Conservation (phyloP, 2,329 filamentous ascomycete genomes). For the Nemania sp. region DNA sequence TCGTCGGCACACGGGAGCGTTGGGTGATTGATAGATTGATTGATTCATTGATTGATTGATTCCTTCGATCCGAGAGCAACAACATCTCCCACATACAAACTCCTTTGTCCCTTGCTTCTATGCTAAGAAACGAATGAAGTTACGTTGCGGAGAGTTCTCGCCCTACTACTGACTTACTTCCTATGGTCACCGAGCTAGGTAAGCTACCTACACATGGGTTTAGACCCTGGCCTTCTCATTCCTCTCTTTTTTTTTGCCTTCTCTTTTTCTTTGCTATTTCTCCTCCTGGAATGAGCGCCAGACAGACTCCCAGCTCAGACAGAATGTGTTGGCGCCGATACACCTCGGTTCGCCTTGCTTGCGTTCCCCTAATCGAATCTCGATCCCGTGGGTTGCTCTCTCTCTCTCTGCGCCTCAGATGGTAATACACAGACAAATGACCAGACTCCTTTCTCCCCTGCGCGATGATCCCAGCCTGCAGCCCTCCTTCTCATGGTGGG, state of each 20-base stretch:
- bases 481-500: not conserved
- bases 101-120: slow-evolving; percentile 6
- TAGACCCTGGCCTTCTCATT: not conserved
- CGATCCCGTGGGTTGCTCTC: not conserved
- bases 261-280: not conserved
- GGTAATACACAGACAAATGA: not conserved
- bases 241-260: too few relatives aligned
- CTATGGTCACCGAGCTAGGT: slow-evolving; percentile 7
- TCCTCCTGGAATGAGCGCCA: slow-evolving; percentile 4
- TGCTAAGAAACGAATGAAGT: slow-evolving; percentile 15
- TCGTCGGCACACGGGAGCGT: slow-evolving; percentile 19
- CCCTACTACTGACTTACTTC: not conserved
- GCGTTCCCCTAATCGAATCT: not conserved
- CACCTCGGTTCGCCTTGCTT: not conserved
- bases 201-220: slow-evolving; percentile 19
- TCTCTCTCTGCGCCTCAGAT: not conserved
- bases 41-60: slow-evolving; percentile 34
- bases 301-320: not conserved
- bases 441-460: not conserved
- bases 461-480: slow-evolving; percentile 5
- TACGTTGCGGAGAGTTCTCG: slow-evolving; percentile 1
- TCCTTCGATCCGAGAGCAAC: slow-evolving; percentile 31
- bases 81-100: slow-evolving; percentile 13
- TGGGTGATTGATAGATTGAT: slow-evolving; percentile 22
- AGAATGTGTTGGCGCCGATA: not conserved